Evolutionary conservation across 176 grass and related monocot genomes (phyloP), one percentile per base, ranked within the genome.

Genomic region (Phragmites australis): DNA sequence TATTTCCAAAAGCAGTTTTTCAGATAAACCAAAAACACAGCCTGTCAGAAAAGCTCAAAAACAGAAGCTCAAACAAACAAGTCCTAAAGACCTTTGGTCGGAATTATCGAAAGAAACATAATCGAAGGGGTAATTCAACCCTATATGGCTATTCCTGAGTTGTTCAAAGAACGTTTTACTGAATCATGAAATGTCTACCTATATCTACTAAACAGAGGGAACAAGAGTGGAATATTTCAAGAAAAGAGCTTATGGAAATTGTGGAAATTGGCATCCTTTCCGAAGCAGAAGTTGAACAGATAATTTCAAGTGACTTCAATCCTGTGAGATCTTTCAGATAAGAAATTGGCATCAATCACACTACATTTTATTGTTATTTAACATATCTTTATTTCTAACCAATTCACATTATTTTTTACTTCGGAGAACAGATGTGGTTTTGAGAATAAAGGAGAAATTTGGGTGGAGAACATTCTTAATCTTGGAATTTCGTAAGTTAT

Each of bases 181-280:
- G 48, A 46, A 65, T 34, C 26, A 81, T 81, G 52, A 78, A 84
- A 87, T 68, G 46, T 50, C 30, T 79, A 76, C 68, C 47, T 76
- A 76, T 74, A 83, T 74, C 58, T 86, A 26, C 48, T 84, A 75
- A 81, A 76, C 62, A 97, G 87, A 91, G 92, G 88, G 92, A 98
- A 83, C 96, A 98, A 75, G 92, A 98, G 75, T 98, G 92, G 96
- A 98, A 98, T 78, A 93, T 98, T 72, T 98, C 92, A 6, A 86
- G 78, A 68, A 94, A 93, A 47, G 96, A 98, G 66, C 76, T 98
- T 46, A 76, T 91, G 86, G 96, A 95, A 66, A 91, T 95, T 79
- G 92, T 98, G 6, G 62, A 93, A 75, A 80, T 86, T 79, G 92
- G 92, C 11, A 88, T 98, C 90, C 90, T 98, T 76, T 89, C 86